Conservation (phyloP, 208 protist species). For the Leishmania amazonensis region DNA sequence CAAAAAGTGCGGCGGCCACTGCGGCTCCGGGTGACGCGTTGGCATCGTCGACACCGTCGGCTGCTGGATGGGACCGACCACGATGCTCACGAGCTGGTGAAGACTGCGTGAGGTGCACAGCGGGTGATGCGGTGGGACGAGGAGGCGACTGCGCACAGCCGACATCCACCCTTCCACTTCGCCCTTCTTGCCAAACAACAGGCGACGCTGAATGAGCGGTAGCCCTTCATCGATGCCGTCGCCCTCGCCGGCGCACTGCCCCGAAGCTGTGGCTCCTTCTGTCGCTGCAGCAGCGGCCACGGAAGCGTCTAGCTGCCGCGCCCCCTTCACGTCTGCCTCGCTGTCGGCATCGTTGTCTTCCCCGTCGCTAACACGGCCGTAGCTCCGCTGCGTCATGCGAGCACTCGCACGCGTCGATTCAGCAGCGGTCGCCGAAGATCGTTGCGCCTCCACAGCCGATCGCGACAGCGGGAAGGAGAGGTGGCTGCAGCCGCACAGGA, state of each 20-base stretch:
- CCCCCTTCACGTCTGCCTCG: constrained; percentile 17
- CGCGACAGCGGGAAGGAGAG: constrained; percentile 52
- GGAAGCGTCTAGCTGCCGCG: neutral
- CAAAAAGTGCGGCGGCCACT: constrained; percentile 82
- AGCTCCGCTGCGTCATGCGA: neutral
- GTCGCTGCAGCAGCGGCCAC: neutral
- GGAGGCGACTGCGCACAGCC: constrained; percentile 29
- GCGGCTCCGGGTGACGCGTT: constrained; percentile 66
- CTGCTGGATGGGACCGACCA: constrained; percentile 84
- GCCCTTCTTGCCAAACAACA: constrained; percentile 63
- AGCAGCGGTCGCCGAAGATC: constrained; percentile 1
- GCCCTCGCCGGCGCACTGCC: neutral
- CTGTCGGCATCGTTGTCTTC: constrained; percentile 30
- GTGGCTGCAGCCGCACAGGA: constrained; percentile 77
- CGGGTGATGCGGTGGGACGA: constrained; percentile 52
- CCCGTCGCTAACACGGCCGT: constrained; percentile 9
- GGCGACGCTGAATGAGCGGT: constrained; percentile 53
- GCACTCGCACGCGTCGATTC: neutral
- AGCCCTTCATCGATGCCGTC: neutral
- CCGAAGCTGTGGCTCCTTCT: neutral
- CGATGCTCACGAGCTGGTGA: constrained; percentile 69
- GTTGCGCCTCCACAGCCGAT: constrained; percentile 21
- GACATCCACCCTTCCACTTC: constrained; percentile 57
- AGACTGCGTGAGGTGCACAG: constrained; percentile 62
- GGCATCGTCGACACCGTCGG: constrained; percentile 68